phyloP scores from a whole-genome alignment of 2,329 filamentous ascomycete genomes.

The Catunica adiposa region DNA sequence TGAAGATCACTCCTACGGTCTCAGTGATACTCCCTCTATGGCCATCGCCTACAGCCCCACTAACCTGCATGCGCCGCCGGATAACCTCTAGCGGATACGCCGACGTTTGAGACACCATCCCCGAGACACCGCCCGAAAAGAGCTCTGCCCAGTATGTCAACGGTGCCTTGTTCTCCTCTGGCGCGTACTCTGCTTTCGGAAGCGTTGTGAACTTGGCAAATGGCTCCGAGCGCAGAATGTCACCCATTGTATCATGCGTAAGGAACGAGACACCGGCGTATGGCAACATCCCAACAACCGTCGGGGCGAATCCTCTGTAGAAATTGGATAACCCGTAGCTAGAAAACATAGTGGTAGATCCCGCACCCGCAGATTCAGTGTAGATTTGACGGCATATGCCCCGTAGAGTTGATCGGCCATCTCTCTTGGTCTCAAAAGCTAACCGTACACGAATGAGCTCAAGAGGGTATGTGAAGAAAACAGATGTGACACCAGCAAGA shows the following conservation, averaged over 20 bases:
- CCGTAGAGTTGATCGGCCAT: slow-evolving; percentile 51
- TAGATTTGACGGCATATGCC: slow-evolving; percentile 79
- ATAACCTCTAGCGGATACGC: slow-evolving; percentile 93
- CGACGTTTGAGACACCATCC: slow-evolving; percentile 74
- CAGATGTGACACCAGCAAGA: slow-evolving; percentile 69
- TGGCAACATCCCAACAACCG: slow-evolving; percentile 83
- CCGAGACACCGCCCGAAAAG: slow-evolving; percentile 66
- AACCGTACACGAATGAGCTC: slow-evolving; percentile 85
- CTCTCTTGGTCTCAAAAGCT: slow-evolving; percentile 78
- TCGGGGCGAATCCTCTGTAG: slow-evolving; percentile 84
- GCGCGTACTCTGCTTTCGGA: slow-evolving; percentile 37
- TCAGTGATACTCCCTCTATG: slow-evolving; percentile 62
- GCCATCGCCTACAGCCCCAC: slow-evolving; percentile 83
- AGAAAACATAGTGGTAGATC: slow-evolving; percentile 27
- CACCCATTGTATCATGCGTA: slow-evolving; percentile 79
- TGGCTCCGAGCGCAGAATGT: slow-evolving; percentile 55
- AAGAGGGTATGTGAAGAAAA: slow-evolving; percentile 91
- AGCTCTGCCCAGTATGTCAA: slow-evolving; percentile 79
- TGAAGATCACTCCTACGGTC: slow-evolving; percentile 57
- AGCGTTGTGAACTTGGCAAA: slow-evolving; percentile 62
- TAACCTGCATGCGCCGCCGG: slow-evolving; percentile 85
- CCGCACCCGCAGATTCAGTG: slow-evolving; percentile 43
- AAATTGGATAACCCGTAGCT: slow-evolving; percentile 68
- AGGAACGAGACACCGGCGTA: slow-evolving; percentile 94
- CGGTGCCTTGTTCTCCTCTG: slow-evolving; percentile 45